These are phyloP conservation scores for Chlamydomonas applanata DNA, from an alignment of 139 green algal genomes.

Conservation along the genomic window DNA sequence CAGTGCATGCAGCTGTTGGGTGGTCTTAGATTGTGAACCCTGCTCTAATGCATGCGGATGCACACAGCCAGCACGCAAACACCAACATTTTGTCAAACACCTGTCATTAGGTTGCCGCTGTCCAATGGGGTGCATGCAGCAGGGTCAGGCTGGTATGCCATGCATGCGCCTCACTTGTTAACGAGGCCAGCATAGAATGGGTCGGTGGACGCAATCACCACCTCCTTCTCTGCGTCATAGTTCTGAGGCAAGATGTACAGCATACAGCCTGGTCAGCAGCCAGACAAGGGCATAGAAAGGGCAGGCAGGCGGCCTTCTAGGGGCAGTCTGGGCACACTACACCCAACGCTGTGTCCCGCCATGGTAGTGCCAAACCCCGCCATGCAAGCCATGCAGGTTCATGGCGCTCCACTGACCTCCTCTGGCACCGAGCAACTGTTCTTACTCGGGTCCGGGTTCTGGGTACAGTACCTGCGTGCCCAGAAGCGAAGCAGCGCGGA, in stretches of 20 bases:
- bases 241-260: neutral
- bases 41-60: too few species aligned
- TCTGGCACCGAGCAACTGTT: constrained; percentile 20
- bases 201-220: constrained; percentile 7
- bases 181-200: neutral
- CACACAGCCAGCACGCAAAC: too few species aligned
- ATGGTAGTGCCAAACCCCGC: neutral
- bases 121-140: too few species aligned
- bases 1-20: too few species aligned
- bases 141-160: too few species aligned
- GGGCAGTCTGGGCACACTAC: neutral
- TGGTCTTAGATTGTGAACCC: too few species aligned
- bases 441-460: constrained; percentile 16
- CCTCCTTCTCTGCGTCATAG: constrained; percentile 6
- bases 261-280: neutral
- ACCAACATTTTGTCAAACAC: too few species aligned
- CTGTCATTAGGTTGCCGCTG: too few species aligned
- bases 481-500: neutral
- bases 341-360: neutral
- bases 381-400: neutral
- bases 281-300: neutral
- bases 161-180: neutral
- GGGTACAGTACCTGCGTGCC: constrained; percentile 22
- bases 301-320: neutral
- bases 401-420: constrained; percentile 15